These are phyloP conservation scores for Phytophthora agathidicida DNA, from an alignment of 352 stramenopile species.

Conservation along the genomic window DNA sequence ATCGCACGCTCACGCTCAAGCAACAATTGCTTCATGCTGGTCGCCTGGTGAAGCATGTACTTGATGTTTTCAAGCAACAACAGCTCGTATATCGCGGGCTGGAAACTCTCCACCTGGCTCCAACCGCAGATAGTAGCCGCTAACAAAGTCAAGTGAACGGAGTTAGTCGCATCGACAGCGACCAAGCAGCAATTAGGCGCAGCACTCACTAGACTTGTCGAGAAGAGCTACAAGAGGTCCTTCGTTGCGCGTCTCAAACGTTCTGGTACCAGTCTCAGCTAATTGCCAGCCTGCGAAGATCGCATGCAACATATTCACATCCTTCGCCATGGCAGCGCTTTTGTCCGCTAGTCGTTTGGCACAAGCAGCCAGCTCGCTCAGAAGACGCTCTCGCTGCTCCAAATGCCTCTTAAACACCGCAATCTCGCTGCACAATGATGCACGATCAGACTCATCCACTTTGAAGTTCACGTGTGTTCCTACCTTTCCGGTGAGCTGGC, in stretches of 20 bases:
- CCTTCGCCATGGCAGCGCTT: constrained; percentile 55
- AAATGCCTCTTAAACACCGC: constrained; percentile 60
- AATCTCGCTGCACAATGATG: constrained; percentile 40
- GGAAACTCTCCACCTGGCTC: constrained; percentile 53
- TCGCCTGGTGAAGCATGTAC: constrained; percentile 64
- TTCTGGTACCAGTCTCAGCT: constrained; percentile 34
- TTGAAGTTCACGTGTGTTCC: background rate
- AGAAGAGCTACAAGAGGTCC: constrained; percentile 44
- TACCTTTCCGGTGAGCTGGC: constrained; percentile 48
- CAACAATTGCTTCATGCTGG: constrained; percentile 69
- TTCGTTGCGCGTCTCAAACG: constrained; percentile 28
- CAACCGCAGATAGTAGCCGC: constrained; percentile 48
- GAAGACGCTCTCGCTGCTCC: constrained; percentile 57
- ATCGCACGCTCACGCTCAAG: constrained; percentile 46
- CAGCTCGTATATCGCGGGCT: constrained; percentile 71
- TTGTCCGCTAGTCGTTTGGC: constrained; percentile 73
- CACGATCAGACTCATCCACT: background rate
- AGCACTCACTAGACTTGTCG: constrained; percentile 50
- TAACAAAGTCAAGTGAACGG: constrained; percentile 11
- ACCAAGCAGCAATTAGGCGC: background rate
- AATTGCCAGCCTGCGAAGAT: constrained; percentile 68
- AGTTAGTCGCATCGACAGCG: background rate
- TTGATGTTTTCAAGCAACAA: constrained; percentile 69
- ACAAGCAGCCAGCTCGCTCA: constrained; percentile 51
- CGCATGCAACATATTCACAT: constrained; percentile 51